Evolutionary conservation across 495 filamentous ascomycete species (phyloP), one percentile per base, ranked within the genome.

Genomic region (Patellaria atrata): DNA sequence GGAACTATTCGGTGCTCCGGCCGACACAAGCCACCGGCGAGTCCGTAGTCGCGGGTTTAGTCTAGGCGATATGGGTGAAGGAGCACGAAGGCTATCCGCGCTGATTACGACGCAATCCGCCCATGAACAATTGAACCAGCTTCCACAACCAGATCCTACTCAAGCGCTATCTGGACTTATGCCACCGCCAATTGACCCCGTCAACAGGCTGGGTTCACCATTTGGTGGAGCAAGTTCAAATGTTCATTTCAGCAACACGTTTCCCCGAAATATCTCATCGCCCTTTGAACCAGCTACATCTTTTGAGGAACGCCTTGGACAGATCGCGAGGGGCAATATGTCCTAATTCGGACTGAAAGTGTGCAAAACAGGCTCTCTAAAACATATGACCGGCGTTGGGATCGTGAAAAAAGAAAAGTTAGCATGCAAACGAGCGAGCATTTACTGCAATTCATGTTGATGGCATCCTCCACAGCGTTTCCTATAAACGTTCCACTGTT

Each of bases 1-100:
- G 30, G 56, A 62, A 28, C 40, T 68, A 16, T 65, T 68, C 33
- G 58, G 59, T 9, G 50, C 55, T 2, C 50, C 55, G 3, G 40
- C 55, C 9, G 57, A 59, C 19, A 52, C 45, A 5, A 50, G 43
- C 33, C 45, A 48, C 35, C 59, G 62, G 26, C 62, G 60, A 12
- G 57, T 67, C 17, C 62, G 60, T 15, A 62, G 64, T 22, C 61
- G 77, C 5, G 75, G 72, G 5, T 79, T 77, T 31, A 73, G 69
- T 16, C 64, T 76, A 22, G 56, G 66, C n/a, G 72, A 63, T 18
- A 52, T 56, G 35, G 39, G 43, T 13, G 53, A 52, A 27, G 51
- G 51, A 9, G 54, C 53, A 19, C 44, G 55, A 22, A 49, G 45
- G 12, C 51, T 59, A 1, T 43, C 54, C 14, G 48, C 34, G 9